A percentile compares a stretch with the other conserved stretches of the same genome.
Conservation (phyloP, 345 rosid genomes). For the Eucalyptus cloeziana region DNA sequence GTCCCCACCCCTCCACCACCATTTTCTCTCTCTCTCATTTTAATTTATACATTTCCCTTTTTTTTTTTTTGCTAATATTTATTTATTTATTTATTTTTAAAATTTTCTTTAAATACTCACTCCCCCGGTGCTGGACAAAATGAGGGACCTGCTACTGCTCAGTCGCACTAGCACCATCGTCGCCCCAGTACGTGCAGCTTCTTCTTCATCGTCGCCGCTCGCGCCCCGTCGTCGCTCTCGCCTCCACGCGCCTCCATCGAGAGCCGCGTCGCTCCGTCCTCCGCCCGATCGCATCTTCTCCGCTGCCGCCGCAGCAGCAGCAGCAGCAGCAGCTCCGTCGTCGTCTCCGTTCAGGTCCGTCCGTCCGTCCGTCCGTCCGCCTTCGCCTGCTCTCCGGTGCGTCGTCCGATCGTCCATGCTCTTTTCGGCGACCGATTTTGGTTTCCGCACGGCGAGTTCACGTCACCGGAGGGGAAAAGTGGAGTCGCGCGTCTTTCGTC, state of each 20-base stretch:
- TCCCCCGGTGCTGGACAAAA: background rate
- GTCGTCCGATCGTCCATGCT: background rate
- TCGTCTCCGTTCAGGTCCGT: background rate
- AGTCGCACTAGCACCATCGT: background rate
- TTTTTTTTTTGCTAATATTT: background rate
- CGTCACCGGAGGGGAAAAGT: background rate
- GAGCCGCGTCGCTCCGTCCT: background rate
- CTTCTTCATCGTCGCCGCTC: background rate
- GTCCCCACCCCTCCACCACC: background rate
- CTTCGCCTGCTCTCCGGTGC: background rate
- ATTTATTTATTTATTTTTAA: no score
- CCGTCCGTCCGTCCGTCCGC: background rate
- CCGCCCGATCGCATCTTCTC: background rate
- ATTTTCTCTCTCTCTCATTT: background rate
- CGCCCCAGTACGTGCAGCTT: background rate
- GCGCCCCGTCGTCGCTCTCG: background rate
- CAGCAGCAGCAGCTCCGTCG: background rate
- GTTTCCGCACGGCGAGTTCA: background rate
- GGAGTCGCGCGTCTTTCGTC: background rate
- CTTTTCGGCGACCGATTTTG: background rate
- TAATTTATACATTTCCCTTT: background rate
- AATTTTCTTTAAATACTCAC: background rate
- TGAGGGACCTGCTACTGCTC: background rate
- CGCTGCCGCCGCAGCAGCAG: fast-evolving
- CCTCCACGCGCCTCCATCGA: background rate